Base-by-base conservation (phyloP, 768 basidiomycete genomes). In the Arthromyces matolae region DNA sequence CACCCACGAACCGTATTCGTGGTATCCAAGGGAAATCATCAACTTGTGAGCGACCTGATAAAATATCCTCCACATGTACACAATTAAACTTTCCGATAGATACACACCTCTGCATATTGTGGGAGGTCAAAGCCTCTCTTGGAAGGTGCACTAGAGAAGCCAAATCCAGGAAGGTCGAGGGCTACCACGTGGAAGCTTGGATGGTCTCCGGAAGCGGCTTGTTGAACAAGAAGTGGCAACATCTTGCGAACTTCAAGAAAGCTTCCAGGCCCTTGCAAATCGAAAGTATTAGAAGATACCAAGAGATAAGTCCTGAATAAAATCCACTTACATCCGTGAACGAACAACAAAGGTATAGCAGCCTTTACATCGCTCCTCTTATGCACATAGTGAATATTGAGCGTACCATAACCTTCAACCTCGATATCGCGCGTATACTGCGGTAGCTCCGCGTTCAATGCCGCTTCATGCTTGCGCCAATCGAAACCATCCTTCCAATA, bases 171-270 rank as follows among this genome's bases (percentile, higher is more conserved):
- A 3, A 84, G 53, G 53, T 80, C 77, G 14, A 75, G 53, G 0
- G 76, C 78, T 0, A 86, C 80, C 20, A 84, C 79, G 50, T 84
- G 83, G 65, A 86, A 84, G 38, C 72, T 76, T 1, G 81, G 82
- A 43, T 69, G 59, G 3, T 76, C 68, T 0, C 67, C 42, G 4
- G 73, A 70, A 0, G 65, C 65, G n/a, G n/a, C n/a, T n/a, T n/a
- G n/a, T 14, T 69, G 56, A 0, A 72, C 67, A 42, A 86, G 64
- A 14, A 82, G 55, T 0, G 82, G 77, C 1, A 85, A 64, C 2
- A 84, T 61, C 63, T 83, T 84, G 45, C 67, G 60, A 6, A 74
- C 77, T 64, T 86, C 83, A 4, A 75, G 49, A 56, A 82, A 80
- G 49, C 74, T 71, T 33, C 32, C 32, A 33, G 32, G 32, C 32